A percentile compares a stretch with the other conserved stretches of the same genome.
Evolutionary conservation across 2,329 filamentous ascomycete species (phyloP).

Genomic region (Dactylellina cionopaga): DNA sequence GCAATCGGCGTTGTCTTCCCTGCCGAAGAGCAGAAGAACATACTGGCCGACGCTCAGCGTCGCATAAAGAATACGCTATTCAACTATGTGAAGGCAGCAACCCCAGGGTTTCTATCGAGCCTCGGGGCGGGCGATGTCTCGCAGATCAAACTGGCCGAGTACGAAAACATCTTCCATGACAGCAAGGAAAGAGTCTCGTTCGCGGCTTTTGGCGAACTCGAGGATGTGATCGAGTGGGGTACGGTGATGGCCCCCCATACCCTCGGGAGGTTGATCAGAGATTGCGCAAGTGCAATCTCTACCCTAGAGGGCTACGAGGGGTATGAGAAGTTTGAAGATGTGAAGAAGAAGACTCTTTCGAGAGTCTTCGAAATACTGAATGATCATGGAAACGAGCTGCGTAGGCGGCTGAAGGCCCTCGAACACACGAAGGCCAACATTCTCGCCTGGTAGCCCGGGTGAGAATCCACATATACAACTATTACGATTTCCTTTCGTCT

Average conservation of each 20-base stretch:
- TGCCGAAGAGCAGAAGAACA: not conserved
- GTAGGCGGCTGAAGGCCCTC: not conserved
- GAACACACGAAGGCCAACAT: not conserved
- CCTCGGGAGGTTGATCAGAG: slow-evolving; percentile 7
- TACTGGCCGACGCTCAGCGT: not conserved
- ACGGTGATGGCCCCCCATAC: not conserved
- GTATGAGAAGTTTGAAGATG: not conserved
- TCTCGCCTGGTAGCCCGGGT: slow-evolving; percentile 2
- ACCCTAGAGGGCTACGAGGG: not conserved
- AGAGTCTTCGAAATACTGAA: not conserved
- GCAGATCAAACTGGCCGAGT: not conserved
- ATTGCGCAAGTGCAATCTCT: not conserved
- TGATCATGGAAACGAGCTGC: not conserved
- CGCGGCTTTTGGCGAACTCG: not conserved
- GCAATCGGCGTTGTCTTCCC: not conserved
- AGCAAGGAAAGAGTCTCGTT: not conserved
- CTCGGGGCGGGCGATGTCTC: not conserved
- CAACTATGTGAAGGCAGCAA: not conserved
- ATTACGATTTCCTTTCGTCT: not conserved
- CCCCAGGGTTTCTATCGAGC: not conserved
- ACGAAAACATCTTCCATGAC: not conserved
- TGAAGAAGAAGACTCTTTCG: not conserved
- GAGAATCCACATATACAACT: too few species aligned
- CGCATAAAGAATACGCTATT: not conserved
- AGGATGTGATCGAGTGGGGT: not conserved